Percentiles rank a stretch among this genome's conserved stretches.
These are phyloP conservation scores for Boletus rufocinnamomeus DNA, from an alignment of 768 basidiomycete genomes.

Conservation along the genomic window DNA sequence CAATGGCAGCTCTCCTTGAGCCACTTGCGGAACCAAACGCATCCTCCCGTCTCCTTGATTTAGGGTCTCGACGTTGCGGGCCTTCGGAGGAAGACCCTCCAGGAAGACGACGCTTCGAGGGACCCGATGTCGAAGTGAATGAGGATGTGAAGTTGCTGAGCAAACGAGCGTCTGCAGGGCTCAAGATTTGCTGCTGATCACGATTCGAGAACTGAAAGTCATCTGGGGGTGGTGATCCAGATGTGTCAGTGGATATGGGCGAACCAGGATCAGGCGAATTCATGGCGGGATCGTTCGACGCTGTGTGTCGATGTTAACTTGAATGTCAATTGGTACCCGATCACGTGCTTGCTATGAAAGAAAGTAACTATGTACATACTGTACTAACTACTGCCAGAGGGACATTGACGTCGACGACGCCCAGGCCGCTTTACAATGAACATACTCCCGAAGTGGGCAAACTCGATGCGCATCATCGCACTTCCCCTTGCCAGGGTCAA, in stretches of 20 bases:
- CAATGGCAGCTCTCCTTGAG: constrained; percentile 26
- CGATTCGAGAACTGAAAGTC: constrained; percentile 35
- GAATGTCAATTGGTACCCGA: not conserved
- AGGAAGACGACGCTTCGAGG: constrained; percentile 56
- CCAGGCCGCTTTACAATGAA: constrained; percentile 25
- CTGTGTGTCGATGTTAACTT: not conserved
- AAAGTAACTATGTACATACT: too few relatives aligned
- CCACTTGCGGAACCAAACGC: constrained; percentile 25
- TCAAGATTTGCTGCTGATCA: constrained; percentile 31
- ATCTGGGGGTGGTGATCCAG: constrained; percentile 39
- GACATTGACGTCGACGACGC: not conserved
- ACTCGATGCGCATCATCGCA: constrained; percentile 48
- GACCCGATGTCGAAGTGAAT: constrained; percentile 26
- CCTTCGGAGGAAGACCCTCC: constrained; percentile 45
- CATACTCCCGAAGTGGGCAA: constrained; percentile 17
- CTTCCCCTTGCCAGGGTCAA: constrained; percentile 42
- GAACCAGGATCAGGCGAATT: constrained; percentile 41
- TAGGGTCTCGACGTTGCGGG: constrained; percentile 50
- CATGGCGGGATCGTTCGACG: constrained; percentile 22
- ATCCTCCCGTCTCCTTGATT: constrained; percentile 52
- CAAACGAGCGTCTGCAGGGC: constrained; percentile 22
- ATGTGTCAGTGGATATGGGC: constrained; percentile 40
- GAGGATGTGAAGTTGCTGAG: constrained; percentile 22
- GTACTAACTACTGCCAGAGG: not conserved
- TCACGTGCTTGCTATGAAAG: constrained; percentile 23